These are phyloP conservation scores for Thyridium curvatum DNA, from an alignment of 2,329 filamentous ascomycete genomes.

Conservation along the genomic window DNA sequence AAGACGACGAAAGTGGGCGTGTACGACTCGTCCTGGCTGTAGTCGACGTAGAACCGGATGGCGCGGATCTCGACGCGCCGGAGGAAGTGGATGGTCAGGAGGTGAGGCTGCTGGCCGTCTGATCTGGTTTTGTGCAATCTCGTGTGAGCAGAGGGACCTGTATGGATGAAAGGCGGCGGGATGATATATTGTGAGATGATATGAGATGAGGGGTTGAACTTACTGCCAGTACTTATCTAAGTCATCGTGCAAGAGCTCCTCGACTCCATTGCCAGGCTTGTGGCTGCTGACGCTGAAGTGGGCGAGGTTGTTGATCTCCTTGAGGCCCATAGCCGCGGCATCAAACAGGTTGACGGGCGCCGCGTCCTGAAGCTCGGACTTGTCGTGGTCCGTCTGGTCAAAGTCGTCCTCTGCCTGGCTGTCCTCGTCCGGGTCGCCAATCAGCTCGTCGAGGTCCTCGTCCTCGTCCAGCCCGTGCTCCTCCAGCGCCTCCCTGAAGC, in stretches of 20 bases:
- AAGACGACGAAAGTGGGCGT: constrained; percentile 91
- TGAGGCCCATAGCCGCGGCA: constrained; percentile 53
- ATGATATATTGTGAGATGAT: neutral
- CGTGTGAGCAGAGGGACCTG: neutral
- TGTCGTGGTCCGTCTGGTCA: constrained; percentile 7
- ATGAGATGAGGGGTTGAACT: constrained; percentile 20
- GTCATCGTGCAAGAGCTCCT: constrained; percentile 68
- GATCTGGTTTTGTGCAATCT: constrained; percentile 41
- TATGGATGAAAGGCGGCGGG: neutral
- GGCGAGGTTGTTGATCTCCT: constrained; percentile 79
- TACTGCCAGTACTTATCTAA: constrained; percentile 74
- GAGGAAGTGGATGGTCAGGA: constrained; percentile 75
- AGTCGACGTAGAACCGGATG: constrained; percentile 83
- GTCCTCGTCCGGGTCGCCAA: constrained; percentile 4
- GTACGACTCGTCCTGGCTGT: constrained; percentile 89
- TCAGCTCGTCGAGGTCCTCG: neutral
- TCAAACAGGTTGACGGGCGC: constrained; percentile 30
- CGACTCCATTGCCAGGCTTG: constrained; percentile 74
- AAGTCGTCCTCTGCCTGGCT: constrained; percentile 11
- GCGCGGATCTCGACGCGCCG: constrained; percentile 73
- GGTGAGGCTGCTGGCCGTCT: constrained; percentile 77
- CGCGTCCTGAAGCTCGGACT: constrained; percentile 6
- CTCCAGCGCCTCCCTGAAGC: neutral
- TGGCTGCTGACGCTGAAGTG: constrained; percentile 77
- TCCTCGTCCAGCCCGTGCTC: neutral